Evolutionary conservation across 176 grass and related monocot species (phyloP), one percentile per base, ranked within the genome.

Genomic region (Metroxylon sagu): DNA sequence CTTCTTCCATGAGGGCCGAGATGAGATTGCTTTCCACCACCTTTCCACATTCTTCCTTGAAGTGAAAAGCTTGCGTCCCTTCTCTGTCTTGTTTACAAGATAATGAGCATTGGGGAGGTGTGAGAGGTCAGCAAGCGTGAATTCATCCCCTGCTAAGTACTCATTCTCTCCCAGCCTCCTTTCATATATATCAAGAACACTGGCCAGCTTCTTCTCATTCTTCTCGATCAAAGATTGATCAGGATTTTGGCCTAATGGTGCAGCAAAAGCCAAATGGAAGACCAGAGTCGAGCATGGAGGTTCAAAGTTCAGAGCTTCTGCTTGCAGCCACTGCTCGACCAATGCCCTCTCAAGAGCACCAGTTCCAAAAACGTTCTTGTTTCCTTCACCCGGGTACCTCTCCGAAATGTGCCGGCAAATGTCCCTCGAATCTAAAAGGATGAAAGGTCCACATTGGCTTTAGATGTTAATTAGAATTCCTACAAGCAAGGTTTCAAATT

Each of bases 321-420:
- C 68, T 7, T 90, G 91, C 1, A 96, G 80, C 91, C 91, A 96
- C 28, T 90, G 91, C 18, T 90, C 86, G 0, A 96, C 80, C 6
- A 80, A 87, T 17, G 86, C 77, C 4, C 73, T 85, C 74, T 96
- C 86, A 16, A 96, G 83, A 14, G 65, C 57, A 3, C 91, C 91
- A 6, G 56, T 82, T 17, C 80, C 86, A 27, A 79, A 87, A 5
- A 96, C 73, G 14, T 2, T 59, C 64, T 29, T 83, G 77, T 90
- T 85, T 61, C 91, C 86, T 48, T 82, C 62, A 0, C 85, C 67
- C 2, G 74, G 72, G 61, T 90, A 90, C 17, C 64, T 62, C 17
- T 27, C 64, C 61, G 80, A 90, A 16, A 96, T 28, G 69, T 90
- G 76, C 6, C 83, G 80, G 59, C 86, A 90, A 8, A 90, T 84